Conservation (phyloP, 495 filamentous ascomycete genomes). For the Penicillium antarcticum region DNA sequence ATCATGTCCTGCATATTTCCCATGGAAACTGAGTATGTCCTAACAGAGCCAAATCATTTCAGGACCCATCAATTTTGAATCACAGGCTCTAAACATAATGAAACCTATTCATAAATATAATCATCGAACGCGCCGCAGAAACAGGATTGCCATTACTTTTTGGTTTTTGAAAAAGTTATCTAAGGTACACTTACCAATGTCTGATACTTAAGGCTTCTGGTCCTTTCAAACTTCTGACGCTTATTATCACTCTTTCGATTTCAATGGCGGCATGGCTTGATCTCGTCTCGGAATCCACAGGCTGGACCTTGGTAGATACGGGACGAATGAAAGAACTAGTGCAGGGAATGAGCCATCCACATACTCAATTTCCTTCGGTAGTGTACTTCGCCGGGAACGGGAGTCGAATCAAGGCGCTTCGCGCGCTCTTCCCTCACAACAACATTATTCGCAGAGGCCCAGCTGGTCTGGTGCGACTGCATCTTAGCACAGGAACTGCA, state of each 20-base stretch:
- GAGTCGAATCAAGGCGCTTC: constrained; percentile 10
- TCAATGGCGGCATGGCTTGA: constrained; percentile 3
- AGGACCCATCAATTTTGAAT: no score
- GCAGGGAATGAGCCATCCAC: constrained; percentile 5
- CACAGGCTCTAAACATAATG: no score
- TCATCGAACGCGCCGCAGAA: no score
- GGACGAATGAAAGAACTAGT: constrained; percentile 3
- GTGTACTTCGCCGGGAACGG: constrained; percentile 10
- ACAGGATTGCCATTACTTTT: no score
- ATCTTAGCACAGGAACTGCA: constrained; percentile 8
- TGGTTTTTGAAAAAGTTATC: no score
- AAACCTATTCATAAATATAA: no score
- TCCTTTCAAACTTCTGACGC: not conserved
- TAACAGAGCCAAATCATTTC: no score
- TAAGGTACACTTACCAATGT: no score
- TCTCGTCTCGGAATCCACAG: constrained; percentile 4
- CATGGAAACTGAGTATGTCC: no score
- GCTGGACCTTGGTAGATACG: constrained; percentile 6
- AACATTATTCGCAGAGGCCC: constrained; percentile 14
- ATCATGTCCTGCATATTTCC: no score
- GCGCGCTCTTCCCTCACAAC: constrained; percentile 12
- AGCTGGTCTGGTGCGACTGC: constrained; percentile 4
- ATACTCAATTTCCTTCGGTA: constrained; percentile 8
- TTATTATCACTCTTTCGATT: not conserved
- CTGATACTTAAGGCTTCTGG: not conserved